Conservation (phyloP, 441 rosid genomes). For the Pelargonium australe region DNA sequence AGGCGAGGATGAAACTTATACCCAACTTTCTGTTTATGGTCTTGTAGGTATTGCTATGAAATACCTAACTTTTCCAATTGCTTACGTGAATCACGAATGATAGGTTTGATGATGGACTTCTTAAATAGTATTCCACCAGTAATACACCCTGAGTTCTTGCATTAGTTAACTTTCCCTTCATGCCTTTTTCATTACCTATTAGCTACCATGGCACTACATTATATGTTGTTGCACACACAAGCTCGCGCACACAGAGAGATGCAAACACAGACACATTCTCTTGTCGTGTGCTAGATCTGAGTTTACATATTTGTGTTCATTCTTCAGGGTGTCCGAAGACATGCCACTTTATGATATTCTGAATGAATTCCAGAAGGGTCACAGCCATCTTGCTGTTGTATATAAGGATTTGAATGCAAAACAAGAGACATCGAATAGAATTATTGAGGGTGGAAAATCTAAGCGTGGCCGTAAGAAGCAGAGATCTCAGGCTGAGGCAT, state of each 20-base stretch:
- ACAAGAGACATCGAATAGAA: slow-evolving; percentile 25
- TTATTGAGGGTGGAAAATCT: slow-evolving; percentile 32
- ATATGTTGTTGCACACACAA: not conserved
- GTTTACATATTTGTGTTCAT: not conserved
- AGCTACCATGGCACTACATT: not conserved
- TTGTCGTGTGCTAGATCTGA: not conserved
- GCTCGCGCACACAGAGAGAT: too few relatives aligned
- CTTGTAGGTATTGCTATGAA: too few relatives aligned
- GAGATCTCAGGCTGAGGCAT: not conserved
- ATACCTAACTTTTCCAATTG: too few relatives aligned
- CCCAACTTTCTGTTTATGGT: too few relatives aligned
- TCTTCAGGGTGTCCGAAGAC: slow-evolving; percentile 15
- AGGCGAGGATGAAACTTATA: too few relatives aligned
- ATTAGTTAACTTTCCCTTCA: too few relatives aligned
- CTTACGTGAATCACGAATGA: too few relatives aligned
- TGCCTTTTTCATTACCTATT: not conserved
- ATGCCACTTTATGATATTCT: slow-evolving; percentile 68
- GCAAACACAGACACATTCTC: not conserved
- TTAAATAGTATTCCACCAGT: too few relatives aligned
- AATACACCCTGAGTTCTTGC: too few relatives aligned
- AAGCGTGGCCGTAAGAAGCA: not conserved
- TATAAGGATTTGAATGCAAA: slow-evolving; percentile 38
- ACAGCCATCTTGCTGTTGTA: slow-evolving; percentile 76
- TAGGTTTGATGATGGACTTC: too few relatives aligned
- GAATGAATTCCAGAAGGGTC: slow-evolving; percentile 80